phyloP scores from a whole-genome alignment of 2,329 filamentous ascomycete species.

The Neopestalotiopsis rosae region DNA sequence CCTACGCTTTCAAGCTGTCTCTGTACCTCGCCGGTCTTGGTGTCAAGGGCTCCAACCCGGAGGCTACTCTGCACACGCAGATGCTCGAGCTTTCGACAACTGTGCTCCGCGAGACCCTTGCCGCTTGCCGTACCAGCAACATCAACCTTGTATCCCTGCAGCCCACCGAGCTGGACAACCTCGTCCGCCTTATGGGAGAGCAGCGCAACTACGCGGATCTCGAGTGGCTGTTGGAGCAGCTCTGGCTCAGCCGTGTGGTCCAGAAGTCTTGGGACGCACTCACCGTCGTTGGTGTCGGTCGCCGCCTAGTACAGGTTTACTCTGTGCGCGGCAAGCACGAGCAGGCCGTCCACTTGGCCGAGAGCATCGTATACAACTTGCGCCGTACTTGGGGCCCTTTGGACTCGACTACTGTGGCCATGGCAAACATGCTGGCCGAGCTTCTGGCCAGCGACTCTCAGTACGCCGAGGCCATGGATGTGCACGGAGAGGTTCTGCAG shows the following conservation, averaged over 20 bases:
- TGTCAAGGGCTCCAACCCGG: not conserved
- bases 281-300: not conserved
- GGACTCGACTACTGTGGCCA: not conserved
- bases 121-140: not conserved
- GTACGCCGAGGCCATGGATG: not conserved
- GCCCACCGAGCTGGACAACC: not conserved
- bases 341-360: not conserved
- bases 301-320: not conserved
- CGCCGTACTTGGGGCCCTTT: not conserved
- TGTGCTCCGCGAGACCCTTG: not conserved
- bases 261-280: not conserved
- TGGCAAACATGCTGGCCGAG: not conserved
- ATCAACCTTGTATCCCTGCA: not conserved
- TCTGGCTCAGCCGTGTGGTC: not conserved
- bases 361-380: conserved; percentile 1
- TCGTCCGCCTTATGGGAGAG: not conserved
- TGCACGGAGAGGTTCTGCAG: not conserved
- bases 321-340: not conserved
- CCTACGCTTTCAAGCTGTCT: not conserved
- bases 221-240: not conserved
- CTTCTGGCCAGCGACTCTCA: not conserved
- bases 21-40: not conserved
- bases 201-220: not conserved
- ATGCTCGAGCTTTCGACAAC: not conserved
- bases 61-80: not conserved